Evolutionary conservation across 106 monocot species (phyloP), one percentile per base, ranked within the genome.

Genomic region (Platanthera guangdongensis): DNA sequence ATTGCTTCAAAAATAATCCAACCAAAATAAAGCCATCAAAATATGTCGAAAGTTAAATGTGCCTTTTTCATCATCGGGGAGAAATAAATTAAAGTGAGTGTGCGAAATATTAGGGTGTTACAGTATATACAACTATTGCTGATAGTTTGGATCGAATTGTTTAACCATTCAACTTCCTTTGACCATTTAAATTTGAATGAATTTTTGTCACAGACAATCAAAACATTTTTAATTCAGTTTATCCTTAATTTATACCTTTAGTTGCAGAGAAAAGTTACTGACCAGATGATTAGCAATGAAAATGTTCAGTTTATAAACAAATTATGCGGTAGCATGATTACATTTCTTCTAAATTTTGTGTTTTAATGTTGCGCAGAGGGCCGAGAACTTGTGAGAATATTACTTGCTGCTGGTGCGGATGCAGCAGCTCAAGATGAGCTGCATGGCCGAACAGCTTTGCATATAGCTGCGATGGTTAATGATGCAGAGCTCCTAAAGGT

Each of bases 391-490:
- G 99, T 99, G 75, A 89, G 77, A 74, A 74, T 87, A 88, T 77
- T 99, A 84, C 94, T 99, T 64, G 78, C 83, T 78, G 89, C 94
- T 82, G 99, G 99, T 75, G 99, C 94, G 71, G 94, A 99, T 90
- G 85, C 99, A 65, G 87, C 85, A 68, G 86, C 92, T 18, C 92
- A 94, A 88, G 92, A 99, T 85, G 89, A 87, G 73, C 68, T 75
- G 69, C 86, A 94, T 84, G 92, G 80, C 73, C 84, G 99, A 74
- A 94, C 99, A 10, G 88, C 83, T 51, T 82, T 99, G 70, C 99
- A 99, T 83, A 99, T 82, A 81, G 99, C 94, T 28, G 92, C 90
- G 14, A 92, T 94, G 94, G 88, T 94, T 74, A 94, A 99, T 85
- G 99, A 99, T 84, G 89, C 90, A 50, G 88, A 94, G 57, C 78